Evolutionary conservation across 2,329 filamentous ascomycete genomes (phyloP).

Genomic region (Neonectria coccinea): DNA sequence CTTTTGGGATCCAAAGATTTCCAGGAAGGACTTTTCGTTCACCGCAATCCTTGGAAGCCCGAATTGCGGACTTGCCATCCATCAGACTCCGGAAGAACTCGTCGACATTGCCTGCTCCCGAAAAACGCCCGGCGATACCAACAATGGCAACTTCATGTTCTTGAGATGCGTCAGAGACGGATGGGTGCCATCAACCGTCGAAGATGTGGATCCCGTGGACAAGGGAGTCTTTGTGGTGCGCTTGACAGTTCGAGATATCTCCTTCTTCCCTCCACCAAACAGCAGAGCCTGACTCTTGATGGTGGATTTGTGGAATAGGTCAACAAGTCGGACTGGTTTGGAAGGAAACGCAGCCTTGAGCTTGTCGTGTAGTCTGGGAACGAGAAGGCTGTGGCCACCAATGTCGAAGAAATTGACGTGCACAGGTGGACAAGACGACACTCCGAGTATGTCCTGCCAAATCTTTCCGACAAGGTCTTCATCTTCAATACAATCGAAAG

Average conservation of each 20-base stretch:
- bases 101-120: neutral
- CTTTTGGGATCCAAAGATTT: neutral
- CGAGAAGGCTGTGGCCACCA: slow-evolving; percentile 7
- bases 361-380: slow-evolving; percentile 1
- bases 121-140: neutral
- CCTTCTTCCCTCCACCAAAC: neutral
- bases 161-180: neutral
- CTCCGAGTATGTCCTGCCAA: slow-evolving; percentile 3
- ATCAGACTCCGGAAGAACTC: neutral
- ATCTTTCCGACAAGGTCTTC: neutral
- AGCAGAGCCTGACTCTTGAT: neutral
- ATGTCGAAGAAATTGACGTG: slow-evolving; percentile 8
- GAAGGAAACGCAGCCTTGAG: neutral
- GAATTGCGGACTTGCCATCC: neutral
- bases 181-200: neutral
- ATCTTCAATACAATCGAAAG: neutral
- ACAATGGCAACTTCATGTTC: neutral
- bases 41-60: neutral
- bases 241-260: neutral
- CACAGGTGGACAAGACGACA: neutral
- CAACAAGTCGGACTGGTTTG: neutral
- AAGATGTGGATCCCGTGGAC: neutral
- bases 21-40: neutral
- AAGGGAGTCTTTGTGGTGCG: neutral
- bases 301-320: slow-evolving; percentile 3